Base-by-base conservation (phyloP, 1,139 yeast genomes). In the Saccharomycopsis hybrid region DNA sequence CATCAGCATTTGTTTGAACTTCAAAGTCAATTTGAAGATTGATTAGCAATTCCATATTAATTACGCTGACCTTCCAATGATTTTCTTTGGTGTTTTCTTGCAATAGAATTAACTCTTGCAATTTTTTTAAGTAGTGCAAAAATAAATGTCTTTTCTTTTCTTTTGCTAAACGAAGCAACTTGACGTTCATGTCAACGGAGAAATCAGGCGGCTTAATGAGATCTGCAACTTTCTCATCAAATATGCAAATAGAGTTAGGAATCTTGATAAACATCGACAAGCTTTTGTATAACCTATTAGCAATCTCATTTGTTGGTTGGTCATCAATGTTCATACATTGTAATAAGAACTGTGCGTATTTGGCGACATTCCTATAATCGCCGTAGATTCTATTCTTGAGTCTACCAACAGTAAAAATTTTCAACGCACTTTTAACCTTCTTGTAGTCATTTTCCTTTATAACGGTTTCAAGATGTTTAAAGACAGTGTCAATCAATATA, bases 51-150 rank as follows among this genome's bases (percentile, higher is more conserved):
- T 76, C 73, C 47, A 86, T 64, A 50, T 80, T 77, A 36, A 80
- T 68, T 11, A 77, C 68, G 4, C 80, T 72, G 4, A 77, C 69
- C 58, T 82, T 85, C 97, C 97, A 90, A 56, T 85, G 88, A 1
- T 73, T 62, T 25, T 72, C 68, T 0, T 61, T 54, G 39, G 62
- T 49, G 39, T 60, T 57, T 41, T 71, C 72, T 52, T 69, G 66
- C 9, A 58, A 54, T 24, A 80, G 56, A 5, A 82, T 67, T n/a
- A 61, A 59, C 2, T 66, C 66, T 52, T 80, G 78, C 3, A 83
- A 60, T 30, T 65, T 66, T 2, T 62, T 61, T 33, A 83, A 57
- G 41, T 72, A 64, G 1, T 70, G 69, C 29, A 71, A 58, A 53
- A 76, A 76, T 1, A 65, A 44, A 7, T 24, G 31, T 13, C 37